phyloP scores from a whole-genome alignment of 768 basidiomycete species.

The Suillus subalutaceus region DNA sequence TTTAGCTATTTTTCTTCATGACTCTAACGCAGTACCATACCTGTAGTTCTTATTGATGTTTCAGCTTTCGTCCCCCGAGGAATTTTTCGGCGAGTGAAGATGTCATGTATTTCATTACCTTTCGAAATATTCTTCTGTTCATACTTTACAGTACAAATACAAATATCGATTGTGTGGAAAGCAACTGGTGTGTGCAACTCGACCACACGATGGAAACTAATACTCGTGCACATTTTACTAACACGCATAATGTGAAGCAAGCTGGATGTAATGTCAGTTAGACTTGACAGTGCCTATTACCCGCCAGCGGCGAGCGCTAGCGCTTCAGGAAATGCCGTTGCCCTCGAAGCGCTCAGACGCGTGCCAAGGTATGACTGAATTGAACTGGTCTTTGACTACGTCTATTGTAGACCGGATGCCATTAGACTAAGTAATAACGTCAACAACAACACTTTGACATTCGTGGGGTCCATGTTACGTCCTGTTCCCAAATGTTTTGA shows the following conservation, averaged over 20 bases:
- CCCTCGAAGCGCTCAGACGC: background rate
- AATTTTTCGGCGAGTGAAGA: background rate
- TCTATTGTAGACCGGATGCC: background rate
- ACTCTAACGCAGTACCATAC: background rate
- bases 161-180: background rate
- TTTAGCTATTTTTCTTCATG: constrained; percentile 10
- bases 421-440: background rate
- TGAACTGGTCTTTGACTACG: background rate
- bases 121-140: background rate
- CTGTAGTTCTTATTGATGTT: background rate
- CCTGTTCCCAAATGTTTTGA: background rate
- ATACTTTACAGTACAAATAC: background rate
- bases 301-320: no score
- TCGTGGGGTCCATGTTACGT: background rate
- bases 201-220: background rate
- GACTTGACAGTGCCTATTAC: background rate
- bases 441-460: no score
- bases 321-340: background rate
- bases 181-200: background rate
- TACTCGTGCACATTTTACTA: background rate
- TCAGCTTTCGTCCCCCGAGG: background rate
- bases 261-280: background rate
- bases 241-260: background rate
- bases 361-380: background rate
- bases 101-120: background rate